A percentile compares a stretch with the other conserved stretches of the same genome.
phyloP scores from a whole-genome alignment of 768 basidiomycete species.

The Termitomyces sp. region DNA sequence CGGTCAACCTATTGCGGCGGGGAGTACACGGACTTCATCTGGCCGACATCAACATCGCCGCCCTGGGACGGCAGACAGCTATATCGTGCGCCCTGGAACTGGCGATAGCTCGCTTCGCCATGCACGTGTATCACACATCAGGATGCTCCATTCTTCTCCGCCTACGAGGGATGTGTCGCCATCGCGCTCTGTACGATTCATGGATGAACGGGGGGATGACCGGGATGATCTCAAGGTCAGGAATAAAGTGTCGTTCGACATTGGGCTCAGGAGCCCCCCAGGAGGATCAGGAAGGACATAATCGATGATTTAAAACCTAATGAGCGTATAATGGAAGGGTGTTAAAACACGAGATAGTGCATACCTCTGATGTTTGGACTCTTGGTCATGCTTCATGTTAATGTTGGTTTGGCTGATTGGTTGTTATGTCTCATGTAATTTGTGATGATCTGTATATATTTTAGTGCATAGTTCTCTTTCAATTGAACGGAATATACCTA shows the following conservation, averaged over 20 bases:
- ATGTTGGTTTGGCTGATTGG: neutral
- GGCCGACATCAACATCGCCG: constrained; percentile 9
- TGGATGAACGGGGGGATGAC: constrained; percentile 23
- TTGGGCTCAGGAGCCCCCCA: neutral
- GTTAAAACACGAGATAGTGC: neutral
- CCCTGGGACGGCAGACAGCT: constrained; percentile 13
- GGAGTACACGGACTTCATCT: neutral
- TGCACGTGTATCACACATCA: constrained; percentile 32
- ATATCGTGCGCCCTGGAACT: constrained; percentile 21
- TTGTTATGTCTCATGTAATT: neutral
- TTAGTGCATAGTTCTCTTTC: neutral
- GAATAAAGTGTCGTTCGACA: constrained; percentile 12
- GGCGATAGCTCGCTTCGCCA: constrained; percentile 28
- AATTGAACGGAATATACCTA: neutral
- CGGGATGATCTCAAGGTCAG: constrained; percentile 7
- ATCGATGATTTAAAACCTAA: neutral
- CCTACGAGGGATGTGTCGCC: constrained; percentile 43
- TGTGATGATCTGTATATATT: neutral
- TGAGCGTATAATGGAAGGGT: neutral
- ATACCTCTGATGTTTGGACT: neutral
- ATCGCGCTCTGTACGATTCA: constrained; percentile 43
- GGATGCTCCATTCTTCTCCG: constrained; percentile 26
- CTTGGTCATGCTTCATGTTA: neutral
- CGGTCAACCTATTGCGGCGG: neutral
- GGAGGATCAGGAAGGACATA: neutral